Conservation (phyloP, 2,329 filamentous ascomycete genomes). For the Septoria linicola region DNA sequence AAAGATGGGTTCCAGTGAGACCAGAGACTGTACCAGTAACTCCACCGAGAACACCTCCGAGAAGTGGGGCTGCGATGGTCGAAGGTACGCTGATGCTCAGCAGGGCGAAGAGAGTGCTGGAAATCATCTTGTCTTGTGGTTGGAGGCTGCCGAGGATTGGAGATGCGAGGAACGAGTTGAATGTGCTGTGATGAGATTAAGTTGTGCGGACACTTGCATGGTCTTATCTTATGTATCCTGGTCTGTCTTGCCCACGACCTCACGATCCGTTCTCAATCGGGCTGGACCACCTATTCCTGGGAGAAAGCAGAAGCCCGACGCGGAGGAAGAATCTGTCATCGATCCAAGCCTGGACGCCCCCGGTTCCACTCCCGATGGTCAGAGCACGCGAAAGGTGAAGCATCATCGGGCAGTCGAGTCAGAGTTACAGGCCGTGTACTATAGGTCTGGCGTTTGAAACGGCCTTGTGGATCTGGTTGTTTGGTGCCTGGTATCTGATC, state of each 20-base stretch:
- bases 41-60: not conserved
- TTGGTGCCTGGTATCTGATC: conserved; percentile 4
- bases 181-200: not conserved
- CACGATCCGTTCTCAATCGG: not conserved
- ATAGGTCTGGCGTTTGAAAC: not conserved
- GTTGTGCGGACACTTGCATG: not conserved
- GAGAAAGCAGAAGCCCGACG: not conserved
- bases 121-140: conserved; percentile 2
- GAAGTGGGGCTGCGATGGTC: conserved; percentile 1
- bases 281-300: not conserved
- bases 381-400: not conserved
- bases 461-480: conserved; percentile 7
- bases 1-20: conserved; percentile 2
- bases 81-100: not conserved
- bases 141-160: not conserved
- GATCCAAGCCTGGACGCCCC: not conserved
- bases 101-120: not conserved
- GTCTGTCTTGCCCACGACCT: not conserved
- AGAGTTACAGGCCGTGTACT: not conserved
- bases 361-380: not conserved
- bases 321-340: conserved; percentile 2
- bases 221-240: not conserved
- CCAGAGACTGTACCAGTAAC: not conserved
- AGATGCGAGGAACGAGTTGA: not conserved
- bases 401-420: not conserved